Evolutionary conservation across 179 eudicot genomes (phyloP).

Genomic region (Beta corolliflora): DNA sequence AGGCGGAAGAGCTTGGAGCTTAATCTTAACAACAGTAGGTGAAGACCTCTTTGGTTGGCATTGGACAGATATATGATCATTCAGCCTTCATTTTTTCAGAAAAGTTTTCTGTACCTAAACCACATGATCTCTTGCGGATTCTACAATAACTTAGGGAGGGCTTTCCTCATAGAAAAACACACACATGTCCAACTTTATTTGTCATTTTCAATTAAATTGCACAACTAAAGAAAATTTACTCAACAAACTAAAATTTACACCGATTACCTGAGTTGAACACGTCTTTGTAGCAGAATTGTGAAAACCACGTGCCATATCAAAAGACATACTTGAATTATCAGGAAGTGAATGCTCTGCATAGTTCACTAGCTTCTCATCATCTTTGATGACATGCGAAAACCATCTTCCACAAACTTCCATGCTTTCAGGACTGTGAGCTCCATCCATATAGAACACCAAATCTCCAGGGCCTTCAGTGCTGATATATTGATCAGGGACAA

Average conservation of each 20-base stretch:
- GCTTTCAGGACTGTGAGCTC: constrained; percentile 99
- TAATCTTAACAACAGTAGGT: too few species aligned
- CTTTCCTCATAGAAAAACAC: neutral
- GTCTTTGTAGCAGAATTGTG: constrained; percentile 39
- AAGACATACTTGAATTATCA: constrained; percentile 32
- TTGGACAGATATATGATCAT: too few species aligned
- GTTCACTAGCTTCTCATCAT: constrained; percentile 39
- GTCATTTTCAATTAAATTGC: neutral
- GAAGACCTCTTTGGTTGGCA: too few species aligned
- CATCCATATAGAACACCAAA: constrained; percentile 89
- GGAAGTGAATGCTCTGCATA: constrained; percentile 30
- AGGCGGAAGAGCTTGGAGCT: too few species aligned
- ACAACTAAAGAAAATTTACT: neutral
- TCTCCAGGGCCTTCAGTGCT: constrained; percentile 59
- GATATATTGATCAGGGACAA: constrained; percentile 62
- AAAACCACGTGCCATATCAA: constrained; percentile 35
- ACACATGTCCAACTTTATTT: neutral
- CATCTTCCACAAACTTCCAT: constrained; percentile 97
- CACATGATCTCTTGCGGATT: neutral
- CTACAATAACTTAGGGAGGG: neutral
- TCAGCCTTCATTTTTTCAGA: too few species aligned
- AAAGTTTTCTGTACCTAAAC: neutral
- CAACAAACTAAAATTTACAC: too few species aligned
- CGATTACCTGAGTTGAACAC: constrained; percentile 56
- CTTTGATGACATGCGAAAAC: constrained; percentile 69